Conservation (phyloP, 768 basidiomycete species). For the Cyclocybe cylindracea region DNA sequence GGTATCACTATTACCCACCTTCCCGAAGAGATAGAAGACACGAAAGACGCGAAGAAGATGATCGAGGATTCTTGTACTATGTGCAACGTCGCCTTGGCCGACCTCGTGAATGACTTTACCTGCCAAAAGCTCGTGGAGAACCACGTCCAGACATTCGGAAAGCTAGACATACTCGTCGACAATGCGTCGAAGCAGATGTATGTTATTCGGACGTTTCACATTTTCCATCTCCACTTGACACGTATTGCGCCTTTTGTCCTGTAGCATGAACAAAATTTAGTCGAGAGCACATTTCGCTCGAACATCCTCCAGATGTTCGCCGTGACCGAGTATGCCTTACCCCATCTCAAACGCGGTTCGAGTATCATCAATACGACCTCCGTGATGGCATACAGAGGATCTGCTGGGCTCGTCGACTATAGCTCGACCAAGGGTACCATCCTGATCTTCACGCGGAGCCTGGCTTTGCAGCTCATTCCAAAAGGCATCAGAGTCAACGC, state of each 20-base stretch:
- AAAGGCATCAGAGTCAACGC: conserved; percentile 61
- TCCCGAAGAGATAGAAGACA: conserved; percentile 56
- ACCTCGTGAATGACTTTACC: conserved; percentile 42
- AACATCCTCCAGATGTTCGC: conserved; percentile 66
- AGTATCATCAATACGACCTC: conserved; percentile 64
- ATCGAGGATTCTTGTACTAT: conserved; percentile 39
- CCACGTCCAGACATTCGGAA: conserved; percentile 46
- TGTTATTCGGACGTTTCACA: no score
- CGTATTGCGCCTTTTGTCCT: not conserved
- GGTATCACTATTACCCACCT: conserved; percentile 57
- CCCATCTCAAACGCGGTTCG: conserved; percentile 58
- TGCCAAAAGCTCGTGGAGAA: conserved; percentile 47
- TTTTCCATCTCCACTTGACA: no score
- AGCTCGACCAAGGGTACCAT: conserved; percentile 64
- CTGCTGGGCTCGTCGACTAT: conserved; percentile 43
- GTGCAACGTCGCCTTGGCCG: conserved; percentile 35
- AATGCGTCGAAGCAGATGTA: conserved; percentile 54
- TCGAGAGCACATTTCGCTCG: conserved; percentile 53
- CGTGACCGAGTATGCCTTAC: conserved; percentile 53
- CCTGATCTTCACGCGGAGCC: conserved; percentile 53
- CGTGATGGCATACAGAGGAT: conserved; percentile 53
- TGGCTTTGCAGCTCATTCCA: conserved; percentile 52
- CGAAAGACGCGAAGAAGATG: conserved; percentile 49
- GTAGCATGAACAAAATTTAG: conserved; percentile 36
- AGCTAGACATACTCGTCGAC: conserved; percentile 59